A percentile compares a stretch with the other conserved stretches of the same genome.
Evolutionary conservation across 148 eudicot genomes (phyloP).

Genomic region (Diospyros lotus): DNA sequence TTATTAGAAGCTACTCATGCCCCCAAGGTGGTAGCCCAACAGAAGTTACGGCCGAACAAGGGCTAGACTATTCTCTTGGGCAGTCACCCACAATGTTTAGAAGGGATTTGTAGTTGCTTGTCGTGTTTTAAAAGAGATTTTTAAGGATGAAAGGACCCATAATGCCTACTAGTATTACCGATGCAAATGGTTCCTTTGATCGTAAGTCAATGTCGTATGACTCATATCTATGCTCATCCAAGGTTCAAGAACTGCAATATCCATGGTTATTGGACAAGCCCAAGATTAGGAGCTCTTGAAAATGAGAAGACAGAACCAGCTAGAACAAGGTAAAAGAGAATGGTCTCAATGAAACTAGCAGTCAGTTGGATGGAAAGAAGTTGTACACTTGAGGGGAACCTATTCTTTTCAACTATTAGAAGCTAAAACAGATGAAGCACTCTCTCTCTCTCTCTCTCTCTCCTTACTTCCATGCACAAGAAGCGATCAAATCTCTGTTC

Average conservation of each 20-base stretch:
- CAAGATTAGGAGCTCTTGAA: neutral
- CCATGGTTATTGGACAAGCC: neutral
- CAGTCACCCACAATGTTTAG: no score
- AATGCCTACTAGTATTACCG: no score
- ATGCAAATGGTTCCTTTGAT: no score
- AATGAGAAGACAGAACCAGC: neutral
- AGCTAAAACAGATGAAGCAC: neutral
- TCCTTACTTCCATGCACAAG: conserved; percentile 60
- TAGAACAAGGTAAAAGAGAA: neutral
- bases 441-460: neutral
- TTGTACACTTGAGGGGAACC: neutral
- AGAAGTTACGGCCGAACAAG: no score
- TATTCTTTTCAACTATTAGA: neutral
- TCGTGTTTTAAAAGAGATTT: no score
- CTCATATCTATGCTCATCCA: neutral
- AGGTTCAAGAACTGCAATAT: neutral
- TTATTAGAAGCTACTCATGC: no score
- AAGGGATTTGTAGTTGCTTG: no score
- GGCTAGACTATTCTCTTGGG: no score
- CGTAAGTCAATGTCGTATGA: no score
- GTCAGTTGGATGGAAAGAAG: neutral
- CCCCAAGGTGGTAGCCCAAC: no score
- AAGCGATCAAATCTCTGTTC: conserved; percentile 61
- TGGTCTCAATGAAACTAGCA: neutral
- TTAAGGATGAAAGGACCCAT: no score